These are phyloP conservation scores for Eucalyptus marginata DNA, from an alignment of 345 rosid species.

Conservation along the genomic window DNA sequence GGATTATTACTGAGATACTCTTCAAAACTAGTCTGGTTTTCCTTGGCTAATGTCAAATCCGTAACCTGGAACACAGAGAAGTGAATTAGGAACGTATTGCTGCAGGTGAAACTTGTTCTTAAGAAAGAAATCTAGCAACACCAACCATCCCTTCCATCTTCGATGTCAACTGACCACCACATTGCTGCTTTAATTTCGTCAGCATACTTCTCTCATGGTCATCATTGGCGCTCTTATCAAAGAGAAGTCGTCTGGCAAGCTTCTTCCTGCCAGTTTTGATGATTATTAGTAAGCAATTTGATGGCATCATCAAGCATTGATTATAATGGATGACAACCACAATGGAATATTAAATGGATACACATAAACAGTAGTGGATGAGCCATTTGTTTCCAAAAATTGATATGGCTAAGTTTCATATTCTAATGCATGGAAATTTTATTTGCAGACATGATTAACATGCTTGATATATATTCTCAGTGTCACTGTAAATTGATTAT, in stretches of 20 bases:
- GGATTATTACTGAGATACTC: no score
- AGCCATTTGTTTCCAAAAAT: background rate
- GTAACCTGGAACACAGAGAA: no score
- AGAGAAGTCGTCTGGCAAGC: no score
- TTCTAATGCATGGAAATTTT: background rate
- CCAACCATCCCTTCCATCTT: no score
- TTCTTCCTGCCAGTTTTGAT: background rate
- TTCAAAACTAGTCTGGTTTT: no score
- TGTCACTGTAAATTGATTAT: background rate
- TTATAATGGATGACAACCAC: background rate
- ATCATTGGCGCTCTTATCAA: no score
- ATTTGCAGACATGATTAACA: background rate
- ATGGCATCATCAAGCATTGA: background rate
- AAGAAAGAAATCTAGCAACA: no score
- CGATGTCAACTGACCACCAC: rapidly evolving
- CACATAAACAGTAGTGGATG: background rate
- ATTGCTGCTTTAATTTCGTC: no score
- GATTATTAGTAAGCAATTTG: background rate
- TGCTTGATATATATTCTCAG: background rate
- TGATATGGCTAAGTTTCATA: background rate
- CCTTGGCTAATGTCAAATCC: no score
- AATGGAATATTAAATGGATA: background rate
- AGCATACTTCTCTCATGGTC: no score
- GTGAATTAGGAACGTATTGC: no score
- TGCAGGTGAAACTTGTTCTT: no score